Evolutionary conservation across 139 green algal genomes (phyloP).

Genomic region (Bryopsis sp.): DNA sequence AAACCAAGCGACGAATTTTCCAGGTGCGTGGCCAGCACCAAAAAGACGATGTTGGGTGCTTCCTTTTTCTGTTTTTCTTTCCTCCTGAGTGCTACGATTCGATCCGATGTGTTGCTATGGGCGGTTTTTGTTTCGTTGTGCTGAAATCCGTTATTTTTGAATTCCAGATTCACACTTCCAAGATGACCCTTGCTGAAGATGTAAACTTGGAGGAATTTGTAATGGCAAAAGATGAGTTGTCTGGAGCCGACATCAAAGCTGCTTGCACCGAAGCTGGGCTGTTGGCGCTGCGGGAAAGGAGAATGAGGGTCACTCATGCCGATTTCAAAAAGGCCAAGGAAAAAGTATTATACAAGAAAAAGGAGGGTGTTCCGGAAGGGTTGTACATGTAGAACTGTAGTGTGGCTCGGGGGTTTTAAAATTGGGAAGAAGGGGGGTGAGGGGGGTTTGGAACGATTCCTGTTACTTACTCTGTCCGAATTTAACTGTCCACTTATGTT

Average conservation of each 20-base stretch:
- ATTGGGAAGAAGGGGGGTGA: too few relatives aligned
- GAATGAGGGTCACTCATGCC: constrained; percentile 85
- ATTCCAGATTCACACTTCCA: constrained; percentile 45
- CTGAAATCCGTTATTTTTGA: constrained; percentile 18
- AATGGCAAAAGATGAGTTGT: constrained; percentile 88
- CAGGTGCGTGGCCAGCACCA: too few relatives aligned
- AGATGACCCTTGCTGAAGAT: constrained; percentile 89
- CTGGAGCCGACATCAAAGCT: constrained; percentile 96
- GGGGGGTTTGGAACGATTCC: too few relatives aligned
- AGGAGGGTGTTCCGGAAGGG: constrained; percentile 93
- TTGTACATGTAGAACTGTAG: constrained; percentile 99
- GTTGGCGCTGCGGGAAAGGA: constrained; percentile 88
- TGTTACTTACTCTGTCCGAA: too few relatives aligned
- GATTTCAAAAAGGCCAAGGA: constrained; percentile 92
- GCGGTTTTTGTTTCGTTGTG: constrained; percentile 23
- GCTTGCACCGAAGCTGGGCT: constrained; percentile 98
- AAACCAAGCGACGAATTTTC: constrained; percentile 99
- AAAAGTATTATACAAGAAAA: constrained; percentile 99
- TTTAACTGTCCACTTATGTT: too few relatives aligned
- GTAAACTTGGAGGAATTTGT: constrained; percentile 98
- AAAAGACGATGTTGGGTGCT: constrained; percentile 54
- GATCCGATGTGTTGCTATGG: too few relatives aligned
- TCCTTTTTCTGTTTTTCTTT: constrained; percentile 24
- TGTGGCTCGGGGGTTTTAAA: too few relatives aligned
- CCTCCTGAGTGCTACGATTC: too few relatives aligned